Evolutionary conservation across 305 asterid genomes (phyloP), one percentile per base, ranked within the genome.

Genomic region (Solanum chacoense): DNA sequence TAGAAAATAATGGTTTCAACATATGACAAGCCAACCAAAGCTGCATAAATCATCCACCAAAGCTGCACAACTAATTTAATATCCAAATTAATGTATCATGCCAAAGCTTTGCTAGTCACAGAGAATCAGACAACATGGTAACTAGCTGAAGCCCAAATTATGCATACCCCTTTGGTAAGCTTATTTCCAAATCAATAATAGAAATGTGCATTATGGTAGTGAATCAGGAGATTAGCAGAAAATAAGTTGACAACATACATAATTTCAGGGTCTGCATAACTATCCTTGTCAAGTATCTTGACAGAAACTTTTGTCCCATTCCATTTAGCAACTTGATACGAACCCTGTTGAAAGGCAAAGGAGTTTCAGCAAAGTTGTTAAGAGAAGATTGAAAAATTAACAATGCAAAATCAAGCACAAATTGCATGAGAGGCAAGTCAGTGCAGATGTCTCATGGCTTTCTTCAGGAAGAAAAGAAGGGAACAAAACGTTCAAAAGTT

Each of bases 241-340:
- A 20, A 69, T 76, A 84, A 75, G 29, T 38, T 38, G 20, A 89
- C 88, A 86, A 71, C 90, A 59, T 95, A 97, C 99, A 96, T 93
- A 88, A 93, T 92, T 89, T 98, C 98, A 59, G 98, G 95, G 92
- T 93, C 96, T 55, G 94, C 92, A 91, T 94, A 95, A 91, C 93
- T 90, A 89, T 96, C 98, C 95, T 95, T 96, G 94, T 95, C 98
- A 67, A 98, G 97, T 88, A 96, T 98, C 95, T 98, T 98, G 76
- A 96, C 99, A 11, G 99, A 98, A 90, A 98, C 99, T 93, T 93
- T 98, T 73, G 98, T 95, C 88, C 99, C 99, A 89, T 96, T 96
- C 99, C 99, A 98, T 90, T 95, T 98, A 87, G 98, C 99, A 93
- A 95, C 96, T 94, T 98, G 99, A 92, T 98, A 98, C 20, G 96